Evolutionary conservation across 1,284 basidiomycete species (phyloP), one percentile per base, ranked within the genome.

Genomic region (Ceratobasidium sp.): DNA sequence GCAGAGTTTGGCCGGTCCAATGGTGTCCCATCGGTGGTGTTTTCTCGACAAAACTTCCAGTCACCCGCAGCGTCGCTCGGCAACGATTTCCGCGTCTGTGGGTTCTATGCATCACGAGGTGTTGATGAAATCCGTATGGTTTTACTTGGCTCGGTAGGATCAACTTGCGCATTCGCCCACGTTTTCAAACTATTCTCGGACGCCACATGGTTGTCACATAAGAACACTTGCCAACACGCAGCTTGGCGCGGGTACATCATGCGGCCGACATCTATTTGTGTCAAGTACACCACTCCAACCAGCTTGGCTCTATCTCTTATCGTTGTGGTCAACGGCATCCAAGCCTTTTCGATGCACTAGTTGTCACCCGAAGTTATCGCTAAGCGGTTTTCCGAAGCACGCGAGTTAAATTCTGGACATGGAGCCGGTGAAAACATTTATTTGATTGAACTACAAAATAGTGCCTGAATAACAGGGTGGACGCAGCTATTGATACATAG

Each of bases 1-100:
- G 18, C 46, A 18, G 12, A 30, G 30, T 34, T 55, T 55, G 53
- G 28, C 52, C 52, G 52, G 18, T 14, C 53, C 50, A 53, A 53
- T 53, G 23, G n/a, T 32, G 18, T 55, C 30, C 16, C 16, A 55
- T 55, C 30, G 18, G 18, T 32, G 53, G 28, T 2, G 32, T 55
- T 55, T 55, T 32, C 14, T 30, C 53, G 53, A 55, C 30, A 55
- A 34, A n/a, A 34, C 16, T 45, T 34, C 53, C 53, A 55, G 53
- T 55, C 53, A 55, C n/a, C n/a, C 16, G 30, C 16, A 32, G 53
- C 16, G 53, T 55, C 32, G 43, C n/a, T 55, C 14, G 53, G 21
- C 30, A 18, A 30, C 28, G 18, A 34, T n/a, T 52, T 23, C 48
- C 26, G 26, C 26, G 3, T 28, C 50, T 39, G 36, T 6, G 50